Evolutionary conservation across 768 basidiomycete genomes (phyloP).

Genomic region (Udeniomyces megalosporus): DNA sequence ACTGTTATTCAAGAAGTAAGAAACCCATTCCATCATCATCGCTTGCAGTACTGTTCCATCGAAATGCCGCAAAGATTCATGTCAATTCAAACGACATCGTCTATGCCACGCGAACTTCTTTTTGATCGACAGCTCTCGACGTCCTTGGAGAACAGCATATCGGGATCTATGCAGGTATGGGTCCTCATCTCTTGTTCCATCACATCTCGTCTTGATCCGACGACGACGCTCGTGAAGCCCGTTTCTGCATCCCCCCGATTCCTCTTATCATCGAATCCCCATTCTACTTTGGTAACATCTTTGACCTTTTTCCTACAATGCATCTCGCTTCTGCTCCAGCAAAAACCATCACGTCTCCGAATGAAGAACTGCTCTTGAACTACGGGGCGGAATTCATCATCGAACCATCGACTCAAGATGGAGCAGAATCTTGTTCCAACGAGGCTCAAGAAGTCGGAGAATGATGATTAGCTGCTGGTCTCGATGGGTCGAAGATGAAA

Average conservation of each 20-base stretch:
- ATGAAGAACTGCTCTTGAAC: slow-evolving; percentile 7
- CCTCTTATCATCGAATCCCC: neutral
- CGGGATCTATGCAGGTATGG: slow-evolving; percentile 2
- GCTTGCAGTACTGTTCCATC: neutral
- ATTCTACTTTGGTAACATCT: neutral
- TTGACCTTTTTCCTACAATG: neutral
- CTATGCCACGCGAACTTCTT: neutral
- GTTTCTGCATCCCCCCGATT: neutral
- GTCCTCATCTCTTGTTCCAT: neutral
- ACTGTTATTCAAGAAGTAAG: neutral
- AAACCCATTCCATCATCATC: neutral
- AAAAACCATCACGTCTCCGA: neutral
- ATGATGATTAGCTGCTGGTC: too few relatives aligned
- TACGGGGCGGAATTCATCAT: slow-evolving; percentile 7
- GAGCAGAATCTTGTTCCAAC: too few relatives aligned
- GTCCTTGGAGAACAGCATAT: slow-evolving; percentile 14
- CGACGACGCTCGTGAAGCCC: too few relatives aligned
- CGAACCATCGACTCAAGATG: too few relatives aligned
- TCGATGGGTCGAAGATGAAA: too few relatives aligned
- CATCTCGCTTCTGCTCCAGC: neutral
- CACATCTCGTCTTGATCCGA: neutral
- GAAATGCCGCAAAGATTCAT: neutral
- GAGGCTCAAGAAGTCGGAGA: too few relatives aligned
- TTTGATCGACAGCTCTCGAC: neutral
- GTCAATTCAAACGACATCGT: neutral